These are phyloP conservation scores for Aurantiochytrium sp. DNA, from an alignment of 108 stramenopile genomes.

Conservation along the genomic window DNA sequence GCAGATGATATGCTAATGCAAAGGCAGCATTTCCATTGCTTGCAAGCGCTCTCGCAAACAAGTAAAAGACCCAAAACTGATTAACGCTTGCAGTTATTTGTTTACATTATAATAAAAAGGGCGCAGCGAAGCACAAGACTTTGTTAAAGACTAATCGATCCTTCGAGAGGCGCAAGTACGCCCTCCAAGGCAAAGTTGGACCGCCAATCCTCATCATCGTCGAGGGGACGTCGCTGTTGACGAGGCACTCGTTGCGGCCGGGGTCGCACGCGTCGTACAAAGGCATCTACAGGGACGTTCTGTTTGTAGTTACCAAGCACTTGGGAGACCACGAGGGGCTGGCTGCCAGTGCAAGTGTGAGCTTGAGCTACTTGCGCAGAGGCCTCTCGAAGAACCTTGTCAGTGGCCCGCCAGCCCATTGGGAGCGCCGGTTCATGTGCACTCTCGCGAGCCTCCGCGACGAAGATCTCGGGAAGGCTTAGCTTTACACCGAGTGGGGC, in stretches of 20 bases:
- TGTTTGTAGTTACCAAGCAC: not conserved
- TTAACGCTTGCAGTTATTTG: too few relatives aligned
- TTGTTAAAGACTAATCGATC: too few relatives aligned
- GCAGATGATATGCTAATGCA: too few relatives aligned
- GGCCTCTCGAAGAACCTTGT: not conserved
- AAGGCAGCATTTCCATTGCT: too few relatives aligned
- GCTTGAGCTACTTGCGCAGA: not conserved
- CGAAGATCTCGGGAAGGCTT: not conserved
- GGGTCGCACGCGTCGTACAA: not conserved
- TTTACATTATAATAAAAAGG: too few relatives aligned
- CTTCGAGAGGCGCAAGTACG: too few relatives aligned
- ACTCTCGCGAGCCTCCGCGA: not conserved
- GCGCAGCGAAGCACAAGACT: too few relatives aligned
- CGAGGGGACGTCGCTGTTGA: not conserved
- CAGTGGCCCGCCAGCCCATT: not conserved
- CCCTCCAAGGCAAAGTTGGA: too few relatives aligned
- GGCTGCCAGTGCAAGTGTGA: not conserved
- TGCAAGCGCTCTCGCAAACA: too few relatives aligned
- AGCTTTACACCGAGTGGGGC: not conserved
- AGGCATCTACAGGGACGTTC: not conserved
- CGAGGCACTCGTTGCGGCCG: not conserved
- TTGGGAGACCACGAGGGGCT: not conserved
- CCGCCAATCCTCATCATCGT: too few relatives aligned
- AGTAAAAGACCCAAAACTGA: too few relatives aligned
- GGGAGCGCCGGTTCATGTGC: not conserved